phyloP scores from a whole-genome alignment of 495 filamentous ascomycete genomes.

The Physcia stellaris region DNA sequence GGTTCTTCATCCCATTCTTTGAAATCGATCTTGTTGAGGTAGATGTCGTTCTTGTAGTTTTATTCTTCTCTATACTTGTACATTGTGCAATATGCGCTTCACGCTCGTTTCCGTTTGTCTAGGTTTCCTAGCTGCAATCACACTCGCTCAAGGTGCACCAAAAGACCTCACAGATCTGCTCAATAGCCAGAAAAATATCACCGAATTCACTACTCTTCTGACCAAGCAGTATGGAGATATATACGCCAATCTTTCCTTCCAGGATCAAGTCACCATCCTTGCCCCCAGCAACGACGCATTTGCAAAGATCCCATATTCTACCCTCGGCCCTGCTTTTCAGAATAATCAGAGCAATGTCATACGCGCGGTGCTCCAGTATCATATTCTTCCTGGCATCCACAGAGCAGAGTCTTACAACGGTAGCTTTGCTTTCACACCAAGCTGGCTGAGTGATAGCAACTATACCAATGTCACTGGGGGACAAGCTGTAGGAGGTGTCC shows the following conservation, averaged over 20 bases:
- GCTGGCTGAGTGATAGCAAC: slow-evolving; percentile 26
- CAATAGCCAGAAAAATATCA: slow-evolving; percentile 3
- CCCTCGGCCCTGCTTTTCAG: slow-evolving; percentile 4
- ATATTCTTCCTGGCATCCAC: slow-evolving; percentile 8
- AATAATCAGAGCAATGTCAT: slow-evolving; percentile 9
- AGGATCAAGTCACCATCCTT: slow-evolving; percentile 8
- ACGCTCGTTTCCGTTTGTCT: not conserved
- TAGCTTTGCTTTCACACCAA: slow-evolving; percentile 3
- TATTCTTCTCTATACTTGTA: no score
- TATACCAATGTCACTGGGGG: slow-evolving; percentile 37
- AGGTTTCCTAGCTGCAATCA: not conserved
- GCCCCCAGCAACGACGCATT: slow-evolving; percentile 12
- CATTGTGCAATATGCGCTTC: no score
- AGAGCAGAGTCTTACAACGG: slow-evolving; percentile 2
- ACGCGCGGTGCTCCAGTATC: slow-evolving; percentile 7
- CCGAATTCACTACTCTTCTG: slow-evolving; percentile 5
- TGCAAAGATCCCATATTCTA: slow-evolving; percentile 11
- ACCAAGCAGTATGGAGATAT: slow-evolving; percentile 5
- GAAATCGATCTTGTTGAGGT: no score
- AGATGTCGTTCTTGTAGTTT: no score
- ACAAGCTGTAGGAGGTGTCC: slow-evolving; percentile 29
- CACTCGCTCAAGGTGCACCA: slow-evolving; percentile 1
- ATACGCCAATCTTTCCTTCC: slow-evolving; percentile 10
- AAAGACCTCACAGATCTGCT: slow-evolving; percentile 7
- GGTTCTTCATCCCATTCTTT: no score